Evolutionary conservation across 768 basidiomycete species (phyloP).

Genomic region (Mycena filopes): DNA sequence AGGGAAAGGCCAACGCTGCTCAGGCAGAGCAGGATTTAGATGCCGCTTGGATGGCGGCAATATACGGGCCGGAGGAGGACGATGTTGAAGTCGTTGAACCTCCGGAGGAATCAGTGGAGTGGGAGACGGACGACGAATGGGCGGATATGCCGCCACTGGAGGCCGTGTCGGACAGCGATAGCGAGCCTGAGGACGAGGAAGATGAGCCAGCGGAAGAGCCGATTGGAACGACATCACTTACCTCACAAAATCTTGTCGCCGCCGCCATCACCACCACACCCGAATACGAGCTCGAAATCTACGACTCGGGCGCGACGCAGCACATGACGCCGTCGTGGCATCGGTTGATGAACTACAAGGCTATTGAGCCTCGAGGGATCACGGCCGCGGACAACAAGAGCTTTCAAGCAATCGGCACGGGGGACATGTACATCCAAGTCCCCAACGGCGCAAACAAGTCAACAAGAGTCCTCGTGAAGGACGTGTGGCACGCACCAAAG

Average conservation of each 20-base stretch:
- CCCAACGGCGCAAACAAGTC: slow-evolving; percentile 35
- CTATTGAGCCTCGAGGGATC: slow-evolving; percentile 41
- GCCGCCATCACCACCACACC: neutral
- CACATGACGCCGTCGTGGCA: slow-evolving; percentile 49
- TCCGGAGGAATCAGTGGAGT: too few relatives aligned
- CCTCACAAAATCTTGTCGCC: neutral
- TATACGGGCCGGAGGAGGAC: neutral
- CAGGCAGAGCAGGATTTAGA: neutral
- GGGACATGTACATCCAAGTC: slow-evolving; percentile 14
- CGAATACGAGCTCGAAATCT: slow-evolving; percentile 37
- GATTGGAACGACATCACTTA: neutral
- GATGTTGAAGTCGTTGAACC: neutral
- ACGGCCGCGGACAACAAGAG: slow-evolving; percentile 41
- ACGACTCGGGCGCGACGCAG: slow-evolving; percentile 49
- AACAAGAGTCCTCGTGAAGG: slow-evolving; percentile 36
- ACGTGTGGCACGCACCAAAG: slow-evolving; percentile 43
- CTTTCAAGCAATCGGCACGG: slow-evolving; percentile 41
- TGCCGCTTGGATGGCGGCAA: neutral
- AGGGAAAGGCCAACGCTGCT: neutral
- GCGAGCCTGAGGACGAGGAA: too few relatives aligned
- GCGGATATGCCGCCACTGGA: neutral
- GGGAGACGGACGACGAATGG: neutral
- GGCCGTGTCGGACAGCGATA: neutral
- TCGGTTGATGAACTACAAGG: slow-evolving; percentile 41
- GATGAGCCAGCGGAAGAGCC: neutral